These are phyloP conservation scores for Pyrenopolyporus hunteri DNA, from an alignment of 495 filamentous ascomycete genomes.

Conservation along the genomic window DNA sequence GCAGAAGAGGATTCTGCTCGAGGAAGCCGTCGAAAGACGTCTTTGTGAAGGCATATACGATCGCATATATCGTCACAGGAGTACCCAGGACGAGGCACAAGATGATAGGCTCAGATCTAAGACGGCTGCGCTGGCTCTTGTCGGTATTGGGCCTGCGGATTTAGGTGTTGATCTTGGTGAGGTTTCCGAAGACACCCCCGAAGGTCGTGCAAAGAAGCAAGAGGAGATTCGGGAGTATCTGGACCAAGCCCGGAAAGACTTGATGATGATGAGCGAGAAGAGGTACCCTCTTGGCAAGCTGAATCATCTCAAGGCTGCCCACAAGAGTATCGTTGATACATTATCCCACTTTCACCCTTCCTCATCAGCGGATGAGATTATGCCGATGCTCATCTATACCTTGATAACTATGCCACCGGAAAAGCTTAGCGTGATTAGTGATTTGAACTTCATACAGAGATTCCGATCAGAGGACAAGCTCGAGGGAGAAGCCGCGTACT, in stretches of 20 bases:
- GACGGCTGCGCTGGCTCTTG: slow-evolving; percentile 85
- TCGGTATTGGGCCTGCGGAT: slow-evolving; percentile 87
- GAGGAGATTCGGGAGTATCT: slow-evolving; percentile 76
- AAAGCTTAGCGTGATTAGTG: slow-evolving; percentile 87
- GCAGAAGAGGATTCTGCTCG: slow-evolving; percentile 73
- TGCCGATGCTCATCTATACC: slow-evolving; percentile 94
- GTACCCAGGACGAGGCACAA: slow-evolving; percentile 89
- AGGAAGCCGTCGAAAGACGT: slow-evolving; percentile 90
- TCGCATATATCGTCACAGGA: slow-evolving; percentile 88
- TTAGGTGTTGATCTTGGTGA: slow-evolving; percentile 77
- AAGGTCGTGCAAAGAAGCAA: slow-evolving; percentile 64
- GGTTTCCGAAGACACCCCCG: slow-evolving; percentile 49
- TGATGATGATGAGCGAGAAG: slow-evolving; percentile 84
- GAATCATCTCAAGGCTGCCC: slow-evolving; percentile 81
- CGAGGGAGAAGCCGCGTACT: slow-evolving; percentile 93
- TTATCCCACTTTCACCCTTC: slow-evolving; percentile 78
- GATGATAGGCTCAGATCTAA: slow-evolving; percentile 95
- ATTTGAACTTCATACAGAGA: slow-evolving; percentile 89
- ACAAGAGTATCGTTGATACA: slow-evolving; percentile 94
- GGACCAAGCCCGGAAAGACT: slow-evolving; percentile 71
- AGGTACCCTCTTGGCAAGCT: slow-evolving; percentile 91
- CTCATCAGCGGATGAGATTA: slow-evolving; percentile 94
- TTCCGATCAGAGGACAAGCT: slow-evolving; percentile 87
- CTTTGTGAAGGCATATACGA: slow-evolving; percentile 88
- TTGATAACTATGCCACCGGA: slow-evolving; percentile 89